Evolutionary conservation across 441 rosid species (phyloP), one percentile per base, ranked within the genome.

Genomic region (Aleurites moluccanus): DNA sequence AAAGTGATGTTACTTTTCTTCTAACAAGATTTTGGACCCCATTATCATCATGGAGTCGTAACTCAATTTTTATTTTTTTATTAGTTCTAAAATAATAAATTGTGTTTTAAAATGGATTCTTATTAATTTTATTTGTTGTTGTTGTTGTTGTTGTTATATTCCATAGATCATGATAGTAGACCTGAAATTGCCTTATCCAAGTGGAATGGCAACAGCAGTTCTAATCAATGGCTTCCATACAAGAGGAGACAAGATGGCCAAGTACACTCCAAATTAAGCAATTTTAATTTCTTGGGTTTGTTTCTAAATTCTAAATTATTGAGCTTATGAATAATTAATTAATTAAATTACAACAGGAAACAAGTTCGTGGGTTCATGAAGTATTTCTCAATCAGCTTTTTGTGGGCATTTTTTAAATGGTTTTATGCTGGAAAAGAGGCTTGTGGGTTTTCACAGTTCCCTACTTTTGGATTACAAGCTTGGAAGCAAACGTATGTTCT

Each of bases 401-500:
- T 91, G 56, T 96, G 99, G 99, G 99, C 92, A 5, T 88, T 90
- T 80, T 96, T 96, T 74, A 93, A 93, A 77, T 96, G 99, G 99
- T 93, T 96, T 76, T 96, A 83, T 78, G 55, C 89, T 16, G 99
- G 96, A 44, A 81, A 79, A 71, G 83, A 82, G 30, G 67, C 30
- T 40, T 95, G 99, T 80, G 98, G 99, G 9, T 95, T 95, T 79
- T 44, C 90, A 59, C 88, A 90, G 45, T 95, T 95, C 73, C 99
- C 99, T 62, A 87, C 97, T 64, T 88, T 92, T 69, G 98, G 98
- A 25, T 78, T 95, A 72, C 73, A 86, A 82, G 97, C 99, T 70
- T 76, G 94, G 93, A 86, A 86, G 78, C 45, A 42, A n/a, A 33
- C 94, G 99, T 61, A 94, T 85, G 28, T 85, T 84, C 20, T 25